These are phyloP conservation scores for Clarireedia paspali DNA, from an alignment of 2,329 filamentous ascomycete genomes.

Conservation along the genomic window DNA sequence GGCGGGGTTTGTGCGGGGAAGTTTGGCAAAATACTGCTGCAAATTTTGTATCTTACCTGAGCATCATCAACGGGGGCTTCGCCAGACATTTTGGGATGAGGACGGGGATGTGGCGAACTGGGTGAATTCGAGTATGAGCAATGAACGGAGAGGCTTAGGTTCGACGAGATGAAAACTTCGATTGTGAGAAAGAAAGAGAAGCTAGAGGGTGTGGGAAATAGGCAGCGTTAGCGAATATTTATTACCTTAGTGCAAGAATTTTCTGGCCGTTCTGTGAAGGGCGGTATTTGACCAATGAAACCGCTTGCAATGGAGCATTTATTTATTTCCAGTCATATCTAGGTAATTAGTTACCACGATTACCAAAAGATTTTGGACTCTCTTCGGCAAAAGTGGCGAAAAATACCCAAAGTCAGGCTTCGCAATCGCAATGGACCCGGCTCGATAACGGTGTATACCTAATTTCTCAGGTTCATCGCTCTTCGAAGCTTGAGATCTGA, in stretches of 20 bases:
- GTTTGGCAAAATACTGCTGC: conserved; percentile 16
- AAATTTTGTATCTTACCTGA: conserved; percentile 42
- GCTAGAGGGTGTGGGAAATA: background rate
- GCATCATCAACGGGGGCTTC: conserved; percentile 35
- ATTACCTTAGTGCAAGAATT: background rate
- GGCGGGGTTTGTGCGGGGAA: conserved; percentile 21
- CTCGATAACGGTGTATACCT: too few relatives aligned
- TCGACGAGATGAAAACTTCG: conserved; percentile 1
- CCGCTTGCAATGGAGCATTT: background rate
- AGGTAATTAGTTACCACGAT: background rate
- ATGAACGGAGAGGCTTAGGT: conserved; percentile 7
- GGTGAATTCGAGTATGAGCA: too few relatives aligned
- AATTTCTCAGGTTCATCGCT: too few relatives aligned
- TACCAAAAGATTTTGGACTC: background rate
- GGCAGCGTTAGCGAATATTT: conserved; percentile 7
- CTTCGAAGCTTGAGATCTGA: too few relatives aligned
- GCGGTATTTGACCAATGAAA: conserved; percentile 1
- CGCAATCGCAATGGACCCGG: too few relatives aligned
- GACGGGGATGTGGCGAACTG: too few relatives aligned
- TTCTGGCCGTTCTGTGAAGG: background rate
- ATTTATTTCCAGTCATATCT: background rate
- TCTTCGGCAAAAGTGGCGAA: too few relatives aligned
- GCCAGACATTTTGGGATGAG: conserved; percentile 49
- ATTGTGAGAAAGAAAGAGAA: conserved; percentile 13
- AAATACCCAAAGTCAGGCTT: too few relatives aligned